These are phyloP conservation scores for Vigna angularis DNA, from an alignment of 306 rosid genomes.

Conservation along the genomic window DNA sequence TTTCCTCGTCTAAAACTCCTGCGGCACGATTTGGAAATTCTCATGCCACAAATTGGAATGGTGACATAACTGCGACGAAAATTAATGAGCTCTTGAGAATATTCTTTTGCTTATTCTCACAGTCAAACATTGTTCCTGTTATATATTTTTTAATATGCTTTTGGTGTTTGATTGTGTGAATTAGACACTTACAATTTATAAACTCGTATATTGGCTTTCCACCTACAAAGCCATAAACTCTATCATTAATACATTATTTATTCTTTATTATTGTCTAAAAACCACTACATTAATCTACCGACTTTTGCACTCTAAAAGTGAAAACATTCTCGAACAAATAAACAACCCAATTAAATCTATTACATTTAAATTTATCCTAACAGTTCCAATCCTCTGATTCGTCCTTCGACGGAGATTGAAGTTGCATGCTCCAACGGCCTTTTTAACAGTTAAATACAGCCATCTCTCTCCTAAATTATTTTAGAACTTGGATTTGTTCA, in stretches of 20 bases:
- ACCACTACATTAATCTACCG: too few relatives aligned
- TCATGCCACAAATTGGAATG: constrained; percentile 34
- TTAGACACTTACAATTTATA: too few relatives aligned
- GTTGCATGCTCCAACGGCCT: constrained; percentile 92
- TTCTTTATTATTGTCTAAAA: too few relatives aligned
- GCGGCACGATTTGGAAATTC: constrained; percentile 47
- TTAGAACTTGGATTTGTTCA: constrained; percentile 72
- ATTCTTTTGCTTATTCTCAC: constrained; percentile 34
- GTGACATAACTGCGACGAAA: constrained; percentile 27
- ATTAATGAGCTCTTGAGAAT: neutral
- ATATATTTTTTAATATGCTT: too few relatives aligned
- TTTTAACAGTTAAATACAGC: constrained; percentile 82
- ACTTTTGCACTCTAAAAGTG: too few relatives aligned
- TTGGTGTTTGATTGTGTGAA: too few relatives aligned
- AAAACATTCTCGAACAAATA: too few relatives aligned
- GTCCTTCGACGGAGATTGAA: constrained; percentile 62
- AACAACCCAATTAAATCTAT: too few relatives aligned
- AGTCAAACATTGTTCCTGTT: constrained; percentile 52
- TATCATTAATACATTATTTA: too few relatives aligned
- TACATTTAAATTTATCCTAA: too few relatives aligned
- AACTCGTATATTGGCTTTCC: too few relatives aligned
- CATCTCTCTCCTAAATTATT: constrained; percentile 70
- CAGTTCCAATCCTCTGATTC: constrained; percentile 54
- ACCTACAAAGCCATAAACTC: too few relatives aligned
- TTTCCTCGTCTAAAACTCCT: constrained; percentile 27